Evolutionary conservation across 495 filamentous ascomycete genomes (phyloP), one percentile per base, ranked within the genome.

Genomic region (Annulohypoxylon nitens): DNA sequence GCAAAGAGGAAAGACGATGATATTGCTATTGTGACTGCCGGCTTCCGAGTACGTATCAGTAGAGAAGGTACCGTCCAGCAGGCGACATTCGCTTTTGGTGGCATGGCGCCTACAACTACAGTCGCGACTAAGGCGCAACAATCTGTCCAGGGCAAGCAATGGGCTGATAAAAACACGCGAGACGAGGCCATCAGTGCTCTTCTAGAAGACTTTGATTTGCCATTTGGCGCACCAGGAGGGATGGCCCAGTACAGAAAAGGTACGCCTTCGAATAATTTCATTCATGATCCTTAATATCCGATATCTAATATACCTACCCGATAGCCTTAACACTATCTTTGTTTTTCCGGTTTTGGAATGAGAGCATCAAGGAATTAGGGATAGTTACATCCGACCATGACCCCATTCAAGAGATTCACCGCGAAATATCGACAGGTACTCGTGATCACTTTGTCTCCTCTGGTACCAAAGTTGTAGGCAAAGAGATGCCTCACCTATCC

Each of bases 1-100:
- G 87, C 93, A 0, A 96, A 95, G 83, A 82, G 93, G 60, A 96
- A 94, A 73, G 93, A 95, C 75, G 93, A 95, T 75, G 93, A 96
- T 80, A 95, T 95, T 77, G 93, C 93, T 5, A 95, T 96, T 65
- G 93, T 94, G 41, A 95, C 93, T 75, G 87, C 92, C 20, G 89
- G 91, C n/a, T 80, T 95, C 45, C 87, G 91, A 50, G 83, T 94
- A 12, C 83, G 83, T 6, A 79, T 95, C 2, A 86, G 86, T 33
- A 83, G 89, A 3, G 74, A 77, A 0, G 81, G 92, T 50, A 75
- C 84, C 10, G 92, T 94, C 8, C 83, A 87, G 50, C 88, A 86
- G 73, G 87, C 85, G 14, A 88, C 88, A 65, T 86, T 95, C 25
- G 88, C 93, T 0, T 95, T 93, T 69, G 93, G 93, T 59, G 93